Percentiles rank a stretch among this genome's conserved stretches.
Evolutionary conservation across 345 rosid genomes (phyloP).

Genomic region (Syzygium jambos): DNA sequence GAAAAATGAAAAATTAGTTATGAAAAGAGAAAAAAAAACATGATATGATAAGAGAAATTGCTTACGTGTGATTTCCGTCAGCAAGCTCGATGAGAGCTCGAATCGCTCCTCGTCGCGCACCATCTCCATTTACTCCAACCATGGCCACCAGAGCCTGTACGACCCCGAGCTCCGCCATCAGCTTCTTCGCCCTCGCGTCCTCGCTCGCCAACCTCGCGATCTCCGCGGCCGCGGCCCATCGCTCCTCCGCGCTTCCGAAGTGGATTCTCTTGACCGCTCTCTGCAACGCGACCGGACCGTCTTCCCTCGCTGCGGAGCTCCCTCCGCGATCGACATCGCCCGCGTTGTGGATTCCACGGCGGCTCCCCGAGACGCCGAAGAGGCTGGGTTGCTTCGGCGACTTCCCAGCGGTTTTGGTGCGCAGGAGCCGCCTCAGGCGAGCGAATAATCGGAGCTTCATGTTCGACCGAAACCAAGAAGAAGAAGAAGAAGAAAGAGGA

Average conservation of each 20-base stretch:
- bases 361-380: neutral
- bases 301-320: neutral
- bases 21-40: neutral
- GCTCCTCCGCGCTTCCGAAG: conserved; percentile 76
- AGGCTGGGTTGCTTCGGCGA: conserved; percentile 5
- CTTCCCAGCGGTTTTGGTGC: conserved; percentile 36
- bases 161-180: conserved; percentile 90
- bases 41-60: neutral
- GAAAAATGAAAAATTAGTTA: neutral
- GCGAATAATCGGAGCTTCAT: conserved; percentile 46
- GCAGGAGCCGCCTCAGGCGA: conserved; percentile 49
- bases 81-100: conserved; percentile 83
- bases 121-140: conserved; percentile 27
- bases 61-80: conserved; percentile 71
- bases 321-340: neutral
- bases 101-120: conserved; percentile 46
- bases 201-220: conserved; percentile 53
- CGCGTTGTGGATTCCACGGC: neutral
- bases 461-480: conserved; percentile 32
- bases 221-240: conserved; percentile 56
- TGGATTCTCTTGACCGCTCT: conserved; percentile 79
- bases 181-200: conserved; percentile 43
- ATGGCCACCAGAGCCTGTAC: conserved; percentile 68
- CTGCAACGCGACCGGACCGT: conserved; percentile 32
- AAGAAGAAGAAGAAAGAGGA: conserved; percentile 12